Percentiles rank a stretch among this genome's conserved stretches.
phyloP scores from a whole-genome alignment of 208 protist species.

The Crithidia brevicula region DNA sequence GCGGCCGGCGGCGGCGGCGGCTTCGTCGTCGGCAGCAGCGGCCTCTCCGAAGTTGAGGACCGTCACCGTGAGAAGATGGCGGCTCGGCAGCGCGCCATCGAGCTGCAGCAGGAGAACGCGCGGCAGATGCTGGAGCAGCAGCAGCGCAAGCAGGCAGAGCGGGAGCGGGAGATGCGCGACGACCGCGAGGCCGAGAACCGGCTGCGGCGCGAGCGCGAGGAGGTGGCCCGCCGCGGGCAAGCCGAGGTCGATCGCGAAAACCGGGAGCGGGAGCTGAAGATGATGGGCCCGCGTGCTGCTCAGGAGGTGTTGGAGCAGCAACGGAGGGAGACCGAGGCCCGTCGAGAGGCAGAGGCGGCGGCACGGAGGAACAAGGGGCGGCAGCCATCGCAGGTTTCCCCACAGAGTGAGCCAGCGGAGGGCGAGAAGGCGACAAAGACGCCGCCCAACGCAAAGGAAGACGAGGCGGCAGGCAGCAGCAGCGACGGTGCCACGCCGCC shows the following conservation, averaged over 20 bases:
- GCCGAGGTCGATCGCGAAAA: slow-evolving; percentile 61
- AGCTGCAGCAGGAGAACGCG: slow-evolving; percentile 80
- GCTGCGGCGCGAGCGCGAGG: slow-evolving; percentile 51
- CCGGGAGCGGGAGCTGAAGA: slow-evolving; percentile 42
- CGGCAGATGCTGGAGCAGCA: slow-evolving; percentile 64
- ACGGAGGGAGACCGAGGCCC: slow-evolving; percentile 29
- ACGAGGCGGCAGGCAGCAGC: too few species aligned
- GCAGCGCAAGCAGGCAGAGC: slow-evolving; percentile 46
- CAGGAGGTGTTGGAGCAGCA: slow-evolving; percentile 32
- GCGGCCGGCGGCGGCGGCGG: slow-evolving; percentile 9
- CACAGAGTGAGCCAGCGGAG: not conserved
- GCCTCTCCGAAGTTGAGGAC: slow-evolving; percentile 31
- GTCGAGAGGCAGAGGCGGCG: slow-evolving; percentile 33
- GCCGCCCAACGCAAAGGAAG: not conserved
- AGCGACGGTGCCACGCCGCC: not conserved
- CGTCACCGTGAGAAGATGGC: slow-evolving; percentile 34
- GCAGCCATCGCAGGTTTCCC: not conserved
- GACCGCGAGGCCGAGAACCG: slow-evolving; percentile 53
- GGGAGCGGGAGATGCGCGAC: slow-evolving; percentile 39
- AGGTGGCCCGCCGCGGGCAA: slow-evolving; percentile 46
- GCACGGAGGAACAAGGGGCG: slow-evolving; percentile 26
- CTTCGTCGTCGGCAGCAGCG: slow-evolving; percentile 30
- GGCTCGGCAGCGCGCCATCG: slow-evolving; percentile 52
- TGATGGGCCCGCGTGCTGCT: slow-evolving; percentile 33
- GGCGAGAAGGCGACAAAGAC: not conserved